These are phyloP conservation scores for Suhomyces yuchorum DNA, from an alignment of 1,139 yeast species.

Conservation along the genomic window DNA sequence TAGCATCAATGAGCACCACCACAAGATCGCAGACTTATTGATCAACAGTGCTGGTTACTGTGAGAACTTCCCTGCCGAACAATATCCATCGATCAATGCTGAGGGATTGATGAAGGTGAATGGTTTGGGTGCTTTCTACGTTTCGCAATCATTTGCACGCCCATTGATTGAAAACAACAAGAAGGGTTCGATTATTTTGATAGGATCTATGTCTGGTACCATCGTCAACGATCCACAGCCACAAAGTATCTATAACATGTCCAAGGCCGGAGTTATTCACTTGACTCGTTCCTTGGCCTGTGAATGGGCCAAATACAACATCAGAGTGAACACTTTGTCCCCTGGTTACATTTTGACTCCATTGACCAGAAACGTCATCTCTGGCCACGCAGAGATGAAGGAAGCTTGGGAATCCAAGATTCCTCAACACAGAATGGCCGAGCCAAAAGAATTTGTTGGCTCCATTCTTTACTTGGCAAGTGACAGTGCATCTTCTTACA, in stretches of 20 bases:
- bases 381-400: slow-evolving; percentile 50
- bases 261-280: slow-evolving; percentile 54
- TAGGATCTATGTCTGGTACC: slow-evolving; percentile 54
- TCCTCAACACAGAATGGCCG: slow-evolving; percentile 55
- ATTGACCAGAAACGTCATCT: slow-evolving; percentile 48
- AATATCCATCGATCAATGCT: slow-evolving; percentile 72
- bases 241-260: slow-evolving; percentile 53
- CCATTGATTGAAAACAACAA: slow-evolving; percentile 63
- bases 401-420: slow-evolving; percentile 51
- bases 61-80: slow-evolving; percentile 76
- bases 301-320: slow-evolving; percentile 55
- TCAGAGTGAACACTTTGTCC: slow-evolving; percentile 49
- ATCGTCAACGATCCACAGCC: slow-evolving; percentile 56
- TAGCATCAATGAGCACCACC: slow-evolving; percentile 57
- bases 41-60: slow-evolving; percentile 86
- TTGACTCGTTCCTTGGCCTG: slow-evolving; percentile 51
- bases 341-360: slow-evolving; percentile 55
- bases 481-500: slow-evolving; percentile 47
- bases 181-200: slow-evolving; percentile 46
- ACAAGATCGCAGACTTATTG: slow-evolving; percentile 61
- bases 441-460: slow-evolving; percentile 53
- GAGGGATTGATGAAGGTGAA: slow-evolving; percentile 72
- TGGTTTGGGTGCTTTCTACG: slow-evolving; percentile 74
- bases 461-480: slow-evolving; percentile 47
- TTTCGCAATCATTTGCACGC: slow-evolving; percentile 61